Evolutionary conservation across 208 protist genomes (phyloP), one percentile per base, ranked within the genome.

Genomic region (Leishmania arabica): DNA sequence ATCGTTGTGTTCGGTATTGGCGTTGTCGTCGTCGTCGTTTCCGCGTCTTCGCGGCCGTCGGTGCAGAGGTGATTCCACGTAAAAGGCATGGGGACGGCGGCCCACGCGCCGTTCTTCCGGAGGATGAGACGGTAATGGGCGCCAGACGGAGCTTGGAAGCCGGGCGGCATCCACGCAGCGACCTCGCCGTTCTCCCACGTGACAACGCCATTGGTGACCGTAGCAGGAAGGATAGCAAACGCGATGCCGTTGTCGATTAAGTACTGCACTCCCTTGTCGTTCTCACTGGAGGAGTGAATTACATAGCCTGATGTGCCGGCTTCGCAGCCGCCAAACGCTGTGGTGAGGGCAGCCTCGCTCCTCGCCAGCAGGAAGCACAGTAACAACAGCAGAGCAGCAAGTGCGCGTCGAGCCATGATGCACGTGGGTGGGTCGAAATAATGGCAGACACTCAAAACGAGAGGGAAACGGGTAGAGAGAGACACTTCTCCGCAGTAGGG

Each of bases 171-270:
- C 88, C 87, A 92, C 40, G 68, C 75, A 65, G 89, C 75, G 9
- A 80, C 45, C 51, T 78, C 82, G 3, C 86, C 89, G 76, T 89
- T 85, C 19, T 89, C 81, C 86, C 86, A 88, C 65, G 85, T 78
- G 2, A 82, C 47, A 4, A 75, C 40, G 42, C 85, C 87, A 19
- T 82, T 73, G 21, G 75, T 78, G 4, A 89, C 82, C 42, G 83
- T 85, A 53, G 81, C 91, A 24, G 81, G 88, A 56, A 91, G 85
- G 56, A 79, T 83, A 27, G 89, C 91, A 31, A 72, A 77, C 27
- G 80, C 6, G 31, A 89, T 40, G 51, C 64, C 78, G n/a, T 83
- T 73, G 1, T 69, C 66, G 11, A 49, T 56, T 15, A 94, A 82
- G 79, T 83, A 92, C 60, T 68, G 70, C 56, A 81, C 84, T 24